Conservation (phyloP, 2,329 filamentous ascomycete species). For the Phoma sp. region DNA sequence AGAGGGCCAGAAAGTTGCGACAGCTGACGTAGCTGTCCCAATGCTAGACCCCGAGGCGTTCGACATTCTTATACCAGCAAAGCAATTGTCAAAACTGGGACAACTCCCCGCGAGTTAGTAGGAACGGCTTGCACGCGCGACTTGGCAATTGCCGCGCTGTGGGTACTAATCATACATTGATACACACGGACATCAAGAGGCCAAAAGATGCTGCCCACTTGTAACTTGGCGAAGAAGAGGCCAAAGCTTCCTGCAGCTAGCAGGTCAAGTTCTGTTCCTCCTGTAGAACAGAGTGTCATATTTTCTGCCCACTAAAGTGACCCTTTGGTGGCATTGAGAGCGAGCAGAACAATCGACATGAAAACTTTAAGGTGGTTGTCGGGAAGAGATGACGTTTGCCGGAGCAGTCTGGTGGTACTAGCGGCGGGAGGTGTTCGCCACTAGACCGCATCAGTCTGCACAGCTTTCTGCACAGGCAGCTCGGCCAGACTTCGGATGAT, state of each 20-base stretch:
- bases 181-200: background rate
- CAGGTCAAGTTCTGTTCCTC: no score
- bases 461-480: constrained; percentile 9
- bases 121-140: background rate
- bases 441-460: background rate
- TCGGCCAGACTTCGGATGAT: constrained; percentile 11
- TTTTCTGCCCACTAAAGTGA: background rate
- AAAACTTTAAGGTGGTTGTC: background rate
- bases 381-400: constrained; percentile 7
- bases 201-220: background rate
- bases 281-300: no score
- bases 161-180: constrained; percentile 7
- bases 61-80: constrained; percentile 6
- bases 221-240: no score
- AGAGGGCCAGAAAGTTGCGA: background rate
- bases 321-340: background rate
- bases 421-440: constrained; percentile 3
- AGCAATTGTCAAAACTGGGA: background rate
- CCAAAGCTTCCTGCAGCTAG: background rate
- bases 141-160: constrained; percentile 4
- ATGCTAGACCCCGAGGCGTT: constrained; percentile 1
- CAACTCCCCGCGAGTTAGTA: background rate
- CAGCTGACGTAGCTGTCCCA: constrained; percentile 7
- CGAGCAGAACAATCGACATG: constrained; percentile 1
- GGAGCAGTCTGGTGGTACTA: background rate